A percentile compares a stretch with the other conserved stretches of the same genome.
Evolutionary conservation across 306 rosid species (phyloP).

Genomic region (Cicer bijugum): DNA sequence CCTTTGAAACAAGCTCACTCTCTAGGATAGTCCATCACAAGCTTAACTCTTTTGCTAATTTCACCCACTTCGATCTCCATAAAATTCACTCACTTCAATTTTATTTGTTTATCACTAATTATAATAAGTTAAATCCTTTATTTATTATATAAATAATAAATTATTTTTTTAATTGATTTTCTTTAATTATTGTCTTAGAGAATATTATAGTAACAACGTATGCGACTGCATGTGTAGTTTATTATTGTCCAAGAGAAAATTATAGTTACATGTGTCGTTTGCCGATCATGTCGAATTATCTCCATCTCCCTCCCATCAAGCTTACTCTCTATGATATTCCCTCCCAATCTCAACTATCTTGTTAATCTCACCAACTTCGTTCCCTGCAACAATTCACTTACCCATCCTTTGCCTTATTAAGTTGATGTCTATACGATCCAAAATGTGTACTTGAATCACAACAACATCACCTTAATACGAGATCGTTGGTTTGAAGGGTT

Average conservation of each 20-base stretch:
- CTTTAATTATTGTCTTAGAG: too few species aligned
- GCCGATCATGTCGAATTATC: background rate
- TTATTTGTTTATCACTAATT: too few species aligned
- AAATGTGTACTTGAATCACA: conserved; percentile 48
- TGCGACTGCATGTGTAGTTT: too few species aligned
- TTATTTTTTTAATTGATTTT: too few species aligned
- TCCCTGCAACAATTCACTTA: conserved; percentile 2
- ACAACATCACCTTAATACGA: conserved; percentile 68
- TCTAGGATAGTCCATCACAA: background rate
- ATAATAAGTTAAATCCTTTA: too few species aligned
- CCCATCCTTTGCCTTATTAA: background rate
- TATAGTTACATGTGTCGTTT: background rate
- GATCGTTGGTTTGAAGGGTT: conserved; percentile 55
- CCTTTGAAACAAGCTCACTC: background rate
- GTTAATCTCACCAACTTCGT: background rate
- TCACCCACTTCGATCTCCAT: background rate
- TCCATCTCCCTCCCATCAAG: background rate
- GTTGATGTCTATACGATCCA: conserved; percentile 47
- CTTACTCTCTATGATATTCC: background rate
- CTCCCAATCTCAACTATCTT: background rate
- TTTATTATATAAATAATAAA: too few species aligned
- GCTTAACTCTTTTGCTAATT: background rate
- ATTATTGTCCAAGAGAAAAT: too few species aligned
- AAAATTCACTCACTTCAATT: conserved; percentile 6
- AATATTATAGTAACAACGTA: too few species aligned